These are phyloP conservation scores for Kentomonas sorsogonicus DNA, from an alignment of 208 protist genomes.

Conservation along the genomic window DNA sequence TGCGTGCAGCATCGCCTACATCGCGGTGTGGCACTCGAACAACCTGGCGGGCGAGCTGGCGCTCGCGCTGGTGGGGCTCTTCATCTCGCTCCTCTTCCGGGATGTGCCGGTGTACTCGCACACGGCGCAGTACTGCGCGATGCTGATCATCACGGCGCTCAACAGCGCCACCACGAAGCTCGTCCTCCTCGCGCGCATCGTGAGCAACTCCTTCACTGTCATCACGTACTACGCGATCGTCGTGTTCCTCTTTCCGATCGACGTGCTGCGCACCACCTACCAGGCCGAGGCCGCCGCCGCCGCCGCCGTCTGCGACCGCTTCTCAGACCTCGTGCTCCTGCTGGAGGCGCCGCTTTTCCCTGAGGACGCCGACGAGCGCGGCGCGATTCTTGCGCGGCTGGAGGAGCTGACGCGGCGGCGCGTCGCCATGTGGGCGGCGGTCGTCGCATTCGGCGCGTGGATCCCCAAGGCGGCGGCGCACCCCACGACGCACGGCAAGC, in stretches of 20 bases:
- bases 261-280: conserved; percentile 41
- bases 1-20: conserved; percentile 41
- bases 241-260: conserved; percentile 63
- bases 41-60: conserved; percentile 24
- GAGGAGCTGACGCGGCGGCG: conserved; percentile 11
- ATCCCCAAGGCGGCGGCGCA: conserved; percentile 34
- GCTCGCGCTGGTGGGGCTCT: conserved; percentile 27
- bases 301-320: conserved; percentile 21
- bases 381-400: conserved; percentile 10
- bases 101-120: conserved; percentile 28
- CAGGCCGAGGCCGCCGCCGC: conserved; percentile 29
- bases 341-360: conserved; percentile 17
- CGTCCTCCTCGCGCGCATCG: conserved; percentile 34
- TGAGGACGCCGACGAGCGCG: conserved; percentile 12
- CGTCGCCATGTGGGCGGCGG: conserved; percentile 22
- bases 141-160: conserved; percentile 33
- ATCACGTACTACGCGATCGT: conserved; percentile 70
- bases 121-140: conserved; percentile 40
- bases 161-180: conserved; percentile 21
- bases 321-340: conserved; percentile 29
- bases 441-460: conserved; percentile 24
- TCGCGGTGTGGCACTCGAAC: conserved; percentile 29
- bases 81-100: conserved; percentile 36
- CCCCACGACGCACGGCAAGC: conserved; percentile 34
- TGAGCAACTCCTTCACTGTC: conserved; percentile 46